Percentiles rank a stretch among this genome's conserved stretches.
Conservation (phyloP, 768 basidiomycete species). For the Suillus clintonianus region DNA sequence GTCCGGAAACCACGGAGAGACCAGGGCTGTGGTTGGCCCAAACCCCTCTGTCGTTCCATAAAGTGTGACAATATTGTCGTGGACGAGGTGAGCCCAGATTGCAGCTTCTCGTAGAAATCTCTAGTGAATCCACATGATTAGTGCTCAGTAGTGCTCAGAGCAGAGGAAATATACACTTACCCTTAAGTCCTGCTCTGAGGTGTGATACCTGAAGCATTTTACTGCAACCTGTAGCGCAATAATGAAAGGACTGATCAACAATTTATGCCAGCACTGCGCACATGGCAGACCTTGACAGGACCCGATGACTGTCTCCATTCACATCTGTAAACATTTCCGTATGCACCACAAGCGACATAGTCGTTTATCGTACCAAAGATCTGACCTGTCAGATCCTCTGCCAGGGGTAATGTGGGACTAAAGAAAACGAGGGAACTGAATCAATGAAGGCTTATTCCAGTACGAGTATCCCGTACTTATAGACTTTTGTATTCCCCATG, state of each 20-base stretch:
- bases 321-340: not conserved
- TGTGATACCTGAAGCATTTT: not conserved
- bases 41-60: conserved; percentile 15
- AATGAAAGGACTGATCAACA: not conserved
- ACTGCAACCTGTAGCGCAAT: not conserved
- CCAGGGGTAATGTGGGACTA: not conserved
- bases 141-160: not conserved
- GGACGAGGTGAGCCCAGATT: conserved; percentile 19
- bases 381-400: not conserved
- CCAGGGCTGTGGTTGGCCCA: not conserved
- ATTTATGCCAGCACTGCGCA: too few relatives aligned
- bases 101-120: conserved; percentile 16
- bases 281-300: not conserved
- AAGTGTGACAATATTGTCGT: conserved; percentile 21
- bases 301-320: not conserved
- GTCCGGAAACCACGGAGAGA: conserved; percentile 1
- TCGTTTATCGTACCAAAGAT: not conserved
- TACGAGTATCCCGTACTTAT: not conserved
- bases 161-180: not conserved
- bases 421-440: not conserved
- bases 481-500: not conserved
- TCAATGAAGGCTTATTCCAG: not conserved
- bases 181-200: not conserved
- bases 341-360: not conserved
- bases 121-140: conserved; percentile 4